These are phyloP conservation scores for Debaryomycetaceae sp. DNA, from an alignment of 1,139 yeast species.

Conservation along the genomic window DNA sequence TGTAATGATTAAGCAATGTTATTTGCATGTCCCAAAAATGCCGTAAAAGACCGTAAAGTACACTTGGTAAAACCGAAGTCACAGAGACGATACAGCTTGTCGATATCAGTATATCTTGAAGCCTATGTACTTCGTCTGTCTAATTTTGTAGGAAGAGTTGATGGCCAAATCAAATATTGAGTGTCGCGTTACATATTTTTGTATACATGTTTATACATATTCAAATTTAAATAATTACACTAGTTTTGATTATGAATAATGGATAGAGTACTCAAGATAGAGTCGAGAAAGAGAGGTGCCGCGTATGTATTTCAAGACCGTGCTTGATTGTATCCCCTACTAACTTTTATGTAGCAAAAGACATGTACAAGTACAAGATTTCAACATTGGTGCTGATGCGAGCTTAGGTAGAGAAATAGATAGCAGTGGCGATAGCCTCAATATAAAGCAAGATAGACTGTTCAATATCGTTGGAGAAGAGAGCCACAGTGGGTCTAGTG, in stretches of 20 bases:
- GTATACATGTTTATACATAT: neutral
- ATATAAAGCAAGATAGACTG: neutral
- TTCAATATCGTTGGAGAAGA: neutral
- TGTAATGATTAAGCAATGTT: too few species aligned
- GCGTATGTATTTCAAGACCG: conserved; percentile 28
- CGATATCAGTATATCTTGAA: too few species aligned
- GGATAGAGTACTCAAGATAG: conserved; percentile 19
- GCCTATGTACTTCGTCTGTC: too few species aligned
- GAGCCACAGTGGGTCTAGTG: neutral
- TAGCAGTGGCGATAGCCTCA: neutral
- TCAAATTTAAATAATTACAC: too few species aligned
- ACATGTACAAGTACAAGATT: conserved; percentile 9
- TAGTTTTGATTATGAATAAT: neutral
- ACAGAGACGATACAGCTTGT: too few species aligned
- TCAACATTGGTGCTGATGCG: conserved; percentile 7
- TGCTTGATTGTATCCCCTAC: conserved; percentile 2
- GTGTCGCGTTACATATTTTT: neutral
- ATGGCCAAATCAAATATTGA: neutral
- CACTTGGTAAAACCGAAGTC: too few species aligned
- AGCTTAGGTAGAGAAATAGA: neutral
- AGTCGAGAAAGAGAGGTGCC: conserved; percentile 38
- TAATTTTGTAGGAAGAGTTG: too few species aligned
- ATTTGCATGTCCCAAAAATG: too few species aligned
- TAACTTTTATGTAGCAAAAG: conserved; percentile 14
- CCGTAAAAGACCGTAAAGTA: too few species aligned